phyloP scores from a whole-genome alignment of 163 green algal genomes.

The Coccomyxa subellipsoidea region DNA sequence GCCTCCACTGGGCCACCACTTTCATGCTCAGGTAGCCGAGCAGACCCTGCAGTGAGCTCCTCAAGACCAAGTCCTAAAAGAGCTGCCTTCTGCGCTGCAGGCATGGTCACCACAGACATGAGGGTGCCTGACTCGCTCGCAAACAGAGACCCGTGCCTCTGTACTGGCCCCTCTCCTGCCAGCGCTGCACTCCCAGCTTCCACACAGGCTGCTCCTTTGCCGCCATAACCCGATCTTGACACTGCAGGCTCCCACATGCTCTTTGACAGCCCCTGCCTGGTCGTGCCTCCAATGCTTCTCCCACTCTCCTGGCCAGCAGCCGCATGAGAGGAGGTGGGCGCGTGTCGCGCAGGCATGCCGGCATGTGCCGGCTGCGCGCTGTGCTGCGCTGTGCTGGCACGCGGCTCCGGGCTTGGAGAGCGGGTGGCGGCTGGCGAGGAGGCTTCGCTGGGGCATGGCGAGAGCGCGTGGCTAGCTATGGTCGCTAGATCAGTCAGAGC shows the following conservation, averaged over 20 bases:
- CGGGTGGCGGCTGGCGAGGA: not conserved
- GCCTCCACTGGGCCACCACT: not conserved
- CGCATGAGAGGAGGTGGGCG: too few species aligned
- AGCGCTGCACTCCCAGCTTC: not conserved
- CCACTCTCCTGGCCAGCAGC: too few species aligned
- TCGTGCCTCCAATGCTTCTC: not conserved
- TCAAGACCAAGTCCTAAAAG: not conserved
- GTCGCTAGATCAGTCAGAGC: not conserved
- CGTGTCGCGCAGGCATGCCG: too few species aligned
- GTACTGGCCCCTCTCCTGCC: not conserved
- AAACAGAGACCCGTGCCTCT: not conserved
- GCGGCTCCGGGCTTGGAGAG: not conserved
- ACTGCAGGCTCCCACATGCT: not conserved
- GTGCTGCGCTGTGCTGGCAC: not conserved
- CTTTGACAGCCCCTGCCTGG: not conserved
- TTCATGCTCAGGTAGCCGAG: not conserved
- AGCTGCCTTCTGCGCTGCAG: not conserved
- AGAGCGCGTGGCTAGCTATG: not conserved
- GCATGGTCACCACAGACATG: not conserved
- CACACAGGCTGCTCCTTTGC: not conserved
- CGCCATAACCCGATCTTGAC: not conserved
- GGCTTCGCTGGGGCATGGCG: not conserved
- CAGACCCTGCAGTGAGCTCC: not conserved
- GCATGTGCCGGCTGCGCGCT: too few species aligned
- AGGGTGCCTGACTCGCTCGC: not conserved